Evolutionary conservation across 495 filamentous ascomycete genomes (phyloP).

Genomic region (Copromyces sp.): DNA sequence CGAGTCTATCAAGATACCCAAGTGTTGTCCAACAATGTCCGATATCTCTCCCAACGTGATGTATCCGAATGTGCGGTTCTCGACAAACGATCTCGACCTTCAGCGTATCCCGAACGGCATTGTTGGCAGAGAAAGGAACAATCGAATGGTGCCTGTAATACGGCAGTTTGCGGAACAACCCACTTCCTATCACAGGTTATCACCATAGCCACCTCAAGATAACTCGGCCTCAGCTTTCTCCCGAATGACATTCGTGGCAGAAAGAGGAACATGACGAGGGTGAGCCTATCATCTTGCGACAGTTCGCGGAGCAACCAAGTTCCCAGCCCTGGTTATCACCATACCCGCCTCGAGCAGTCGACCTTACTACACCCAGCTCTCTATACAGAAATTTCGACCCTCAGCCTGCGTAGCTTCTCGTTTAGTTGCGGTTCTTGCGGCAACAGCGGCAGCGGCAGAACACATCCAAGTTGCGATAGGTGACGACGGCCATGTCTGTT

Average conservation of each 20-base stretch:
- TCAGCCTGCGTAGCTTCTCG: not conserved
- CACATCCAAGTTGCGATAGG: not conserved
- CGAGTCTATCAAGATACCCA: constrained; percentile 4
- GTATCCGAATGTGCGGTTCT: not conserved
- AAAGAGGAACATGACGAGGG: not conserved
- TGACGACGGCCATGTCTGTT: not conserved
- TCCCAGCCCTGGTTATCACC: not conserved
- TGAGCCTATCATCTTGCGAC: not conserved
- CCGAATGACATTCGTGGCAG: not conserved
- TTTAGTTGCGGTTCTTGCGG: not conserved
- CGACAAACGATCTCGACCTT: not conserved
- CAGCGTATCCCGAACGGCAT: not conserved
- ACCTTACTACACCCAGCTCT: not conserved
- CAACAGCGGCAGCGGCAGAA: not conserved
- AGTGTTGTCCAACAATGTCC: not conserved
- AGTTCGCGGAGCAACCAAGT: not conserved
- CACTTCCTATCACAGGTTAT: too few relatives aligned
- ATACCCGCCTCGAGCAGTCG: not conserved
- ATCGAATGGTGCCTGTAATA: too few relatives aligned
- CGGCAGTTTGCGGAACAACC: too few relatives aligned
- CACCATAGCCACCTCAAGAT: too few relatives aligned
- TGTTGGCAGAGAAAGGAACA: too few relatives aligned
- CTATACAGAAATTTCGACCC: not conserved
- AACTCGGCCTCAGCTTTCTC: too few relatives aligned
- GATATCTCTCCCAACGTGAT: not conserved